Evolutionary conservation across 257 asterid species (phyloP).

Genomic region (Penstemon barbatus): DNA sequence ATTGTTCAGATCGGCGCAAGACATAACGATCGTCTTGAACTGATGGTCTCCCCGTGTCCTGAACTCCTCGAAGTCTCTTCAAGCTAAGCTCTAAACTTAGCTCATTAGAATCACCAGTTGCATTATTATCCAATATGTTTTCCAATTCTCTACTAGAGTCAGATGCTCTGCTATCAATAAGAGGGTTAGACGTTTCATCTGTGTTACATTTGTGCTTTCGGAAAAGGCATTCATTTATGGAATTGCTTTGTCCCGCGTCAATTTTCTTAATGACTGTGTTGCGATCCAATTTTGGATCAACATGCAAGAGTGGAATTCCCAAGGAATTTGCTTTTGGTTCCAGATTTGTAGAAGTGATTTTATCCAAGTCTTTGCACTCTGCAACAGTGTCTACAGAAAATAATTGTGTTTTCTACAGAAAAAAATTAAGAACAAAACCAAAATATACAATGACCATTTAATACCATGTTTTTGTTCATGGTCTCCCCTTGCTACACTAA

Average conservation of each 20-base stretch:
- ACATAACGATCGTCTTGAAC: conserved; percentile 54
- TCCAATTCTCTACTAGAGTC: conserved; percentile 30
- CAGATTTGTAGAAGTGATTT: conserved; percentile 32
- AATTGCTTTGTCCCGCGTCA: conserved; percentile 21
- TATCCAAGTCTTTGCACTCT: conserved; percentile 39
- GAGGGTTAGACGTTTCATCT: conserved; percentile 30
- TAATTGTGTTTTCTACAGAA: conserved; percentile 22
- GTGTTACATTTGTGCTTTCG: conserved; percentile 22
- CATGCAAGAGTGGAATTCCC: conserved; percentile 29
- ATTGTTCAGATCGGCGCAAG: conserved; percentile 69
- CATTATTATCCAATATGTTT: conserved; percentile 35
- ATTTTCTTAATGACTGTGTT: conserved; percentile 22
- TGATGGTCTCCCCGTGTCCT: conserved; percentile 39
- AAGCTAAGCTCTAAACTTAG: conserved; percentile 53
- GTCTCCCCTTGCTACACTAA: conserved; percentile 39
- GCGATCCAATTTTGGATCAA: conserved; percentile 25
- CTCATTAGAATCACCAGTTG: conserved; percentile 39
- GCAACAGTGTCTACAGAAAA: conserved; percentile 40
- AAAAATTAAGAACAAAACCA: conserved; percentile 21
- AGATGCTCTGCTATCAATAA: conserved; percentile 24
- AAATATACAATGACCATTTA: conserved; percentile 12
- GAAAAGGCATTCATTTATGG: conserved; percentile 21
- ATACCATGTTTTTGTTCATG: conserved; percentile 54
- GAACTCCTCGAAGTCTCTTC: conserved; percentile 61
- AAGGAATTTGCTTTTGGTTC: conserved; percentile 42